Conservation (phyloP, 805 yeast genomes). For the Yarrowia yakushimensis region DNA sequence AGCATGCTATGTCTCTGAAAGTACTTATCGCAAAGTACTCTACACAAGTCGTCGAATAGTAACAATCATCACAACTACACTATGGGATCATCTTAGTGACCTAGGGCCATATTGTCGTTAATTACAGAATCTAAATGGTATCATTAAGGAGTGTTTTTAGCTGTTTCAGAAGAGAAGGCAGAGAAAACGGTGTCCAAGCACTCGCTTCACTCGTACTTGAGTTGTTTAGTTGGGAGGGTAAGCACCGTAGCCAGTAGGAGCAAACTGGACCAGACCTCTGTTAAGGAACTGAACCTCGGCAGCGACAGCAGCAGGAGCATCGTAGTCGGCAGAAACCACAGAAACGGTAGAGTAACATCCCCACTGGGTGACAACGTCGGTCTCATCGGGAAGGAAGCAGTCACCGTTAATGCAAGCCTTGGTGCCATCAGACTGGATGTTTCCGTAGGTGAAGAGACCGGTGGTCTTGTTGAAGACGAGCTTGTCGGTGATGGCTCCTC, state of each 20-base stretch:
- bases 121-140: constrained; percentile 19
- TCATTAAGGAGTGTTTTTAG: not conserved
- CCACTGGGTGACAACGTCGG: constrained; percentile 19
- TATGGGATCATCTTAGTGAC: too few species aligned
- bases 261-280: constrained; percentile 21
- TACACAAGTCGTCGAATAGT: too few species aligned
- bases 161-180: too few species aligned
- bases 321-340: constrained; percentile 13
- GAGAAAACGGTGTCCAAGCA: too few species aligned
- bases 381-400: constrained; percentile 20
- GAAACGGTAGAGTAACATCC: constrained; percentile 20
- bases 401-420: constrained; percentile 15
- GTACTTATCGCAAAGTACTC: too few species aligned
- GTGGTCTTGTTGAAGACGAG: constrained; percentile 17
- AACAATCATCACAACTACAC: too few species aligned
- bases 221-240: not conserved
- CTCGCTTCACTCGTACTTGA: too few species aligned
- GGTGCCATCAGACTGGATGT: constrained; percentile 11
- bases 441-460: constrained; percentile 15
- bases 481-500: constrained; percentile 16
- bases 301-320: constrained; percentile 15
- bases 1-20: too few species aligned
- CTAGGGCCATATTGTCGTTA: too few species aligned
- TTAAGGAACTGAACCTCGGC: constrained; percentile 22
- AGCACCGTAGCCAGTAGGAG: constrained; percentile 22